phyloP scores from a whole-genome alignment of 1,284 basidiomycete species.

The Sphaerobolus stellatus region DNA sequence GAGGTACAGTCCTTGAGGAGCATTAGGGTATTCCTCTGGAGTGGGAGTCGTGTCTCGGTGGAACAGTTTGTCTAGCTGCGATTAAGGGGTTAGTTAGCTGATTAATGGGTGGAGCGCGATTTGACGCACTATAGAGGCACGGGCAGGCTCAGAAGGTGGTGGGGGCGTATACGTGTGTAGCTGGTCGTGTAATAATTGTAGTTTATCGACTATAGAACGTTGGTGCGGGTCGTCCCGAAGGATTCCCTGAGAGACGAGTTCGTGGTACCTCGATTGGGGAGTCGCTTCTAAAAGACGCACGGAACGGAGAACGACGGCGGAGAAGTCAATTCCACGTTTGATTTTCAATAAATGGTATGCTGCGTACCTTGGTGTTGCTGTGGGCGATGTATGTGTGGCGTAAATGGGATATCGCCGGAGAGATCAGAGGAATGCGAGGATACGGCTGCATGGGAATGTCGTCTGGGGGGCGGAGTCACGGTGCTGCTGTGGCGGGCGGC shows the following conservation, averaged over 20 bases:
- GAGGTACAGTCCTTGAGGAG: conserved; percentile 92
- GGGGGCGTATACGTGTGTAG: conserved; percentile 75
- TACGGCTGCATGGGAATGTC: no score
- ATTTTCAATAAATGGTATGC: no score
- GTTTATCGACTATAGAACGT: conserved; percentile 75
- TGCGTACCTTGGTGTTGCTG: no score
- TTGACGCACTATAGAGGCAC: conserved; percentile 46
- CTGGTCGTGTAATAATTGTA: conserved; percentile 79
- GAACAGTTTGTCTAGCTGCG: conserved; percentile 68
- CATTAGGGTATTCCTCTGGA: conserved; percentile 36
- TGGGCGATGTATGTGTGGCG: no score
- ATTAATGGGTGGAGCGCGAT: conserved; percentile 18
- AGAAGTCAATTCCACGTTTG: no score
- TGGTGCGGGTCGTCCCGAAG: conserved; percentile 84
- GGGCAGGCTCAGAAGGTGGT: conserved; percentile 44
- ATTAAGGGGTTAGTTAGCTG: conserved; percentile 9
- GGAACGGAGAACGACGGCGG: no score
- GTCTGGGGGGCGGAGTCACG: no score
- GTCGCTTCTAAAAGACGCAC: background rate
- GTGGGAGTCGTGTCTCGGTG: conserved; percentile 39
- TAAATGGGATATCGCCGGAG: no score
- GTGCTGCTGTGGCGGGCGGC: no score
- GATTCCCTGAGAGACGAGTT: conserved; percentile 68
- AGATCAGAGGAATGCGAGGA: no score
- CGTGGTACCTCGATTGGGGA: conserved; percentile 72